Percentiles rank a stretch among this genome's conserved stretches.
phyloP scores from a whole-genome alignment of 805 yeast genomes.

The Candida peoriensis region DNA sequence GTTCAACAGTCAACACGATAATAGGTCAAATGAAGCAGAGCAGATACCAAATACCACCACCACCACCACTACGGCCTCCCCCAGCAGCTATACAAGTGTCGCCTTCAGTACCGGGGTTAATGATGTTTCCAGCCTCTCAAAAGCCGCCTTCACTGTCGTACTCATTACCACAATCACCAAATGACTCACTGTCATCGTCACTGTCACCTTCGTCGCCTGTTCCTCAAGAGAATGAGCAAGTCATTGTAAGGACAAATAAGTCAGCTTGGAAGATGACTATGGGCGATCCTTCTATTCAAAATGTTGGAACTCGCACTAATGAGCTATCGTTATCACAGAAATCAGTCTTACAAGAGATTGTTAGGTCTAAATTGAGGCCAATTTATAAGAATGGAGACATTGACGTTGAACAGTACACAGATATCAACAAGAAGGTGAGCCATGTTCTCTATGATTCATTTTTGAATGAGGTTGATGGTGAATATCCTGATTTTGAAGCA shows the following conservation, averaged over 20 bases:
- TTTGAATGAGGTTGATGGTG: slow-evolving; percentile 6
- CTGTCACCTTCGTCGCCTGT: slow-evolving; percentile 9
- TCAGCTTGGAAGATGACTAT: slow-evolving; percentile 8
- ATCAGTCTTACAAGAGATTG: slow-evolving; percentile 48
- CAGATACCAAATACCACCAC: slow-evolving; percentile 2
- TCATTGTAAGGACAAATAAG: slow-evolving; percentile 1
- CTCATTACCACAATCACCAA: slow-evolving; percentile 9
- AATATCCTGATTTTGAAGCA: slow-evolving; percentile 11
- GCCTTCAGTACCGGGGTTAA: no score
- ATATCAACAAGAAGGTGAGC: slow-evolving; percentile 58
- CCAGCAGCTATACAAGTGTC: no score
- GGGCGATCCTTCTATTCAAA: no score
- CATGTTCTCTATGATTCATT: slow-evolving; percentile 46
- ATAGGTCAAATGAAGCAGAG: slow-evolving; percentile 17
- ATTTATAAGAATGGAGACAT: slow-evolving; percentile 35
- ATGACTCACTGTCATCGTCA: slow-evolving; percentile 7
- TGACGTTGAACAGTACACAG: slow-evolving; percentile 43
- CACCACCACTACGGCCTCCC: neutral
- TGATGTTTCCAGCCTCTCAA: no score
- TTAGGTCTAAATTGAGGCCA: slow-evolving; percentile 48
- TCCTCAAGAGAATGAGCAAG: neutral
- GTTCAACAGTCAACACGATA: slow-evolving; percentile 14
- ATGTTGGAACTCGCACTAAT: slow-evolving; percentile 2
- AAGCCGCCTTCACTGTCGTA: slow-evolving; percentile 1
- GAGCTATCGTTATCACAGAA: slow-evolving; percentile 40